These are phyloP conservation scores for Cyclotella baltica DNA, from an alignment of 108 stramenopile genomes.

Conservation along the genomic window DNA sequence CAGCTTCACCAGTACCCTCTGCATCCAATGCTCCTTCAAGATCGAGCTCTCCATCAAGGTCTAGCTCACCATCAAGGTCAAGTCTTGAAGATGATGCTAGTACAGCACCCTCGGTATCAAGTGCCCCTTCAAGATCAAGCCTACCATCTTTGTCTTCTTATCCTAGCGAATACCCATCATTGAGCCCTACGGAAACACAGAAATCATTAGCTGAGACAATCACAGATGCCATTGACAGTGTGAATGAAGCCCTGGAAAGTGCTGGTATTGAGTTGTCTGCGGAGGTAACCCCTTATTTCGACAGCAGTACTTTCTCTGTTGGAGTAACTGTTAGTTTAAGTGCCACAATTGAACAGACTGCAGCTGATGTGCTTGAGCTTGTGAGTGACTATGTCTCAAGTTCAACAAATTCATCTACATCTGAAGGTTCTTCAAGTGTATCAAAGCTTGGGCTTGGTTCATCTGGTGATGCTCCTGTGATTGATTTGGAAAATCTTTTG, in stretches of 20 bases:
- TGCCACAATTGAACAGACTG: background rate
- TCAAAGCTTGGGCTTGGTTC: background rate
- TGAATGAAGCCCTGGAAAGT: background rate
- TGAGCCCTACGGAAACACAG: background rate
- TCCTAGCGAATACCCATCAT: background rate
- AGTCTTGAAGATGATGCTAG: too few species aligned
- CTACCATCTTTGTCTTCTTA: background rate
- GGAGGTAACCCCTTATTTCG: background rate
- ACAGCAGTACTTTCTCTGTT: background rate
- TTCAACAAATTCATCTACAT: background rate
- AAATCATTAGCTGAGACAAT: background rate
- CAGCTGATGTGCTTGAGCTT: background rate
- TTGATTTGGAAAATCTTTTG: background rate
- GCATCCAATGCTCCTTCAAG: background rate
- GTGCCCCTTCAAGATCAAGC: background rate
- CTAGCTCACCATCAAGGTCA: too few species aligned
- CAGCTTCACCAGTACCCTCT: background rate
- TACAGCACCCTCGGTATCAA: background rate
- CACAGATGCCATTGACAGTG: background rate
- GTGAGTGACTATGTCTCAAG: background rate
- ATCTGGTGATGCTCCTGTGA: background rate
- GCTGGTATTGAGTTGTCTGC: background rate
- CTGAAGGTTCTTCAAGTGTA: background rate
- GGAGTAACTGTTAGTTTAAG: background rate
- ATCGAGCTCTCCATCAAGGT: background rate